phyloP scores from a whole-genome alignment of 257 asterid species.

The Jaltomata sinuosa region DNA sequence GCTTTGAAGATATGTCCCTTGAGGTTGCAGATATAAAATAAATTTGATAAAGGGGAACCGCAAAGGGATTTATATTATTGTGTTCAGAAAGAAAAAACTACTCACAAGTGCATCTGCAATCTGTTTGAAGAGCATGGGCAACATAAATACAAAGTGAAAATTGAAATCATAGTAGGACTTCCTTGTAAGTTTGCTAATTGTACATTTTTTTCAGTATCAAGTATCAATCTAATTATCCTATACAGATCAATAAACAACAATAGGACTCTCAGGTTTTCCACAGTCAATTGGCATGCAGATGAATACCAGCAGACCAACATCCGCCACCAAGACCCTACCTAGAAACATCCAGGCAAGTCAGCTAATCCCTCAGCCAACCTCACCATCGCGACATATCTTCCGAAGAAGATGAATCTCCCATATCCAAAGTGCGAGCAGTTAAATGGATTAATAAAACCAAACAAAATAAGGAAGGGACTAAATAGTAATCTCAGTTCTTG shows the following conservation, averaged over 20 bases:
- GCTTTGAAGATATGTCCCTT: neutral
- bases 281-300: neutral
- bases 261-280: neutral
- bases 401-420: neutral
- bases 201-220: neutral
- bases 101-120: neutral
- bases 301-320: neutral
- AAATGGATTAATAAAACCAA: neutral
- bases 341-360: neutral
- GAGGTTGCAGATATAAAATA: neutral
- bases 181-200: neutral
- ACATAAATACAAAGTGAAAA: neutral
- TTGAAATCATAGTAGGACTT: neutral
- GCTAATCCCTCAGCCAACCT: neutral
- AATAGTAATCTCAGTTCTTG: neutral
- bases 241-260: neutral
- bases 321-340: neutral
- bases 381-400: neutral
- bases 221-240: neutral
- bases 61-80: neutral
- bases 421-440: neutral
- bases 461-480: neutral
- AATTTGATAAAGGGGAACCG: neutral
- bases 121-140: neutral
- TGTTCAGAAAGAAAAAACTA: neutral